Base-by-base conservation (phyloP, 2,329 filamentous ascomycete species). In the Talaromyces albobiverticillius region DNA sequence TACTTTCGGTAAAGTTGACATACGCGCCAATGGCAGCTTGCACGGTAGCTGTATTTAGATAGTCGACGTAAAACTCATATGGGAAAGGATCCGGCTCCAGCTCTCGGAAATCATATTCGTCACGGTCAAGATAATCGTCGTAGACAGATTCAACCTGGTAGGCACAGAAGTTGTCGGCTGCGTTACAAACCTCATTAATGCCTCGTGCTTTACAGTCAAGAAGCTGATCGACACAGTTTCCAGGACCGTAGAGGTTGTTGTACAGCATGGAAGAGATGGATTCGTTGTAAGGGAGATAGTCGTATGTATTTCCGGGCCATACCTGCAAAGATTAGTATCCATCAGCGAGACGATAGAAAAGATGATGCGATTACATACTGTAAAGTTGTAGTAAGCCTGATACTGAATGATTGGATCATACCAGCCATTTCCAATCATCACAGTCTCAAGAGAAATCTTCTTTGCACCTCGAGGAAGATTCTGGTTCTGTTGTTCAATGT, bases 151-250 rank as follows among this genome's bases (percentile, higher is more conserved):
- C 75, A 1, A 82, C 70, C 5, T 74, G 67, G 10, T 70, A 67
- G 5, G 65, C 64, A 58, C 80, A 83, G 61, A 76, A 84, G 54
- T 67, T 69, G 64, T 85, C 82, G 2, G 84, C 82, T 2, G 69
- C 64, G 1, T 66, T 62, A 69, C 83, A 87, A 45, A 82, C 66
- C 4, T 71, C 66, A 60, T 84, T 73, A 46, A 73, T 67, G 0
- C 80, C 80, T 4, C 73, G 75, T 1, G 72, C 71, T 57, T 79
- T 77, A 74, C 83, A 87, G 57, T 80, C 71, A 11, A 75, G 69
- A n/a, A 80, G 77, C 53, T 76, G 75, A 61, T 85, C 82, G 23
- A 81, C 66, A 65, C 84, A 86, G 65, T 85, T 85, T 29, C 83
- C 83, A 2, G 72, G 62, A 1, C 82, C 83, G 62, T 84, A 86